A percentile compares a stretch with the other conserved stretches of the same genome.
Evolutionary conservation across 495 filamentous ascomycete genomes (phyloP).

Genomic region (Aspergillus indologenus): DNA sequence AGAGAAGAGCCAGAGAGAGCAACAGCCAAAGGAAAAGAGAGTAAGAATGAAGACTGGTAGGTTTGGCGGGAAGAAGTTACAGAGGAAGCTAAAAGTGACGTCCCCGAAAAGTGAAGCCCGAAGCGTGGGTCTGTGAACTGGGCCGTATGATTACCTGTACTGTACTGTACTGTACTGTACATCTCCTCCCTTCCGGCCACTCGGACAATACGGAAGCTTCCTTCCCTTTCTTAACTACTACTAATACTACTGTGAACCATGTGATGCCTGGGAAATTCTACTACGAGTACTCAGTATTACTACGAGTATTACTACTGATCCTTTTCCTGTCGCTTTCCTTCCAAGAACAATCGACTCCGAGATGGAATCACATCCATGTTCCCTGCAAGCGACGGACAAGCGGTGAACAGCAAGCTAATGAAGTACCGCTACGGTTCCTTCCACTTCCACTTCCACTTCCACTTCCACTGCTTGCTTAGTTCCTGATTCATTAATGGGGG

Average conservation of each 20-base stretch:
- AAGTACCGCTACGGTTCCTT: not conserved
- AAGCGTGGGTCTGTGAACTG: not conserved
- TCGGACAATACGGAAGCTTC: not conserved
- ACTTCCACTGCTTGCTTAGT: too few relatives aligned
- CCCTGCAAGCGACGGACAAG: not conserved
- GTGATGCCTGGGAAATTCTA: too few relatives aligned
- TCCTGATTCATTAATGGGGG: not conserved
- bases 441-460: too few relatives aligned
- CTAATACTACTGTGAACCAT: too few relatives aligned
- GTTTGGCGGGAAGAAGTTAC: not conserved
- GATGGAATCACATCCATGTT: not conserved
- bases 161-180: not conserved
- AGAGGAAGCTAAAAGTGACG: not conserved
- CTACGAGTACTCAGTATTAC: too few relatives aligned
- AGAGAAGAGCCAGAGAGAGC: not conserved
- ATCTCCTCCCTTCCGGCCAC: not conserved
- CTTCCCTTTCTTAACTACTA: too few relatives aligned
- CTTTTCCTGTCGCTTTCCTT: not conserved
- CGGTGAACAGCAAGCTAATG: too few relatives aligned
- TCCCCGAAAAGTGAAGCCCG: slow-evolving; percentile 9
- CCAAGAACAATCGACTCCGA: not conserved
- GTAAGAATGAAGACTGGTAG: not conserved
- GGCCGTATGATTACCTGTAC: not conserved
- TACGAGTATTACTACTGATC: not conserved
- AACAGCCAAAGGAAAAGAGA: not conserved